Conservation (phyloP, 305 asterid species). For the Fraxinus platypoda region DNA sequence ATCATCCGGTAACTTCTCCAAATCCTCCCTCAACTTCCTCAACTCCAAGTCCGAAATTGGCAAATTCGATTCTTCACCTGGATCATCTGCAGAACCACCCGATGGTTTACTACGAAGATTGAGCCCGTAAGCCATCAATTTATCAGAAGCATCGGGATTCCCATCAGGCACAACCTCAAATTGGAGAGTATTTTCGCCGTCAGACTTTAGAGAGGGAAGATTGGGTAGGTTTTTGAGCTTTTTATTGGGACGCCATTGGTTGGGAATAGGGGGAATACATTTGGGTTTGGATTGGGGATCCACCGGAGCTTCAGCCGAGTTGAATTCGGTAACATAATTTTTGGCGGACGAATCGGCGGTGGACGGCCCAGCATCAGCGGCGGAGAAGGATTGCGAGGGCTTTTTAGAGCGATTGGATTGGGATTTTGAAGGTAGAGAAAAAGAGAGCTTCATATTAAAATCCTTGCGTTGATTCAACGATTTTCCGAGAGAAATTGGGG, state of each 20-base stretch:
- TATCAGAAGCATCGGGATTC: slow-evolving; percentile 35
- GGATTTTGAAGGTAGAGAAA: slow-evolving; percentile 54
- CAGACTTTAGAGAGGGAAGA: slow-evolving; percentile 44
- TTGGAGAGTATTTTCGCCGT: slow-evolving; percentile 40
- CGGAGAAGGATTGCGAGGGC: slow-evolving; percentile 25
- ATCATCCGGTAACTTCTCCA: slow-evolving; percentile 57
- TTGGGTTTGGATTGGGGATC: slow-evolving; percentile 22
- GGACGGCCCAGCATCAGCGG: slow-evolving; percentile 15
- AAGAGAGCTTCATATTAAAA: slow-evolving; percentile 51
- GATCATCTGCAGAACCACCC: not conserved
- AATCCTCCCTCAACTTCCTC: slow-evolving; percentile 59
- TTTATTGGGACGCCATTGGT: slow-evolving; percentile 59
- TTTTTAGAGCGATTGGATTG: slow-evolving; percentile 43
- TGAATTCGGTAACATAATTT: slow-evolving; percentile 58
- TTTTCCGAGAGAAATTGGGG: not conserved
- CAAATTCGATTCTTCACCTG: slow-evolving; percentile 6
- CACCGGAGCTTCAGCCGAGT: slow-evolving; percentile 43
- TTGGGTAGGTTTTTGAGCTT: slow-evolving; percentile 66
- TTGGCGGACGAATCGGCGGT: slow-evolving; percentile 13
- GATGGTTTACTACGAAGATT: slow-evolving; percentile 49
- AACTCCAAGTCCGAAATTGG: slow-evolving; percentile 38
- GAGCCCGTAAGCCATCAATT: slow-evolving; percentile 55
- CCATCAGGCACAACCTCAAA: slow-evolving; percentile 55
- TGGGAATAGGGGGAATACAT: slow-evolving; percentile 59
- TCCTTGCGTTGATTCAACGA: not conserved